phyloP scores from a whole-genome alignment of 768 basidiomycete genomes.

The Tremella yokohamensis region DNA sequence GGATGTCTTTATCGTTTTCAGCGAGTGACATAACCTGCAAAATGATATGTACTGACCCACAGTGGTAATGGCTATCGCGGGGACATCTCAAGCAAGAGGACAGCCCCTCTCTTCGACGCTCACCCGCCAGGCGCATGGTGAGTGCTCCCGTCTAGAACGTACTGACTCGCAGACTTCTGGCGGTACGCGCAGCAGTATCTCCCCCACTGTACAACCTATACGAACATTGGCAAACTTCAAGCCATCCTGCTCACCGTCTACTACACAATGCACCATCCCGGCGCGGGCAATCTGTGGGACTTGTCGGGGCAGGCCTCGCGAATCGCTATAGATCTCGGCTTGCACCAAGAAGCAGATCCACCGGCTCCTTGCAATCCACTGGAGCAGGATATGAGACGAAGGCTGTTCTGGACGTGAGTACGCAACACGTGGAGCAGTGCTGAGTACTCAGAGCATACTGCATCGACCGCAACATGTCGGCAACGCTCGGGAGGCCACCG shows the following conservation, averaged over 20 bases:
- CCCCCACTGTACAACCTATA: too few relatives aligned
- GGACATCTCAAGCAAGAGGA: neutral
- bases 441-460: conserved; percentile 21
- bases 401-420: conserved; percentile 28
- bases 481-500: conserved; percentile 16
- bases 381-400: conserved; percentile 19
- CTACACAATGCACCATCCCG: conserved; percentile 17
- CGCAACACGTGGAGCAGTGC: too few relatives aligned
- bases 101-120: too few relatives aligned
- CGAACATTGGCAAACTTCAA: too few relatives aligned
- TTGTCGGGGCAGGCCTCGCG: conserved; percentile 14
- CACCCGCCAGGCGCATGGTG: too few relatives aligned
- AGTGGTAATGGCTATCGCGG: conserved; percentile 12
- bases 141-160: too few relatives aligned
- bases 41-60: neutral
- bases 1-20: neutral
- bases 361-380: neutral
- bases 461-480: conserved; percentile 13
- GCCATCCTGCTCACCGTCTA: conserved; percentile 10
- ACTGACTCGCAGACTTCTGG: too few relatives aligned
- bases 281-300: conserved; percentile 20
- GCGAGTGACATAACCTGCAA: neutral
- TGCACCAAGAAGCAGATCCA: conserved; percentile 11
- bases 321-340: conserved; percentile 12
- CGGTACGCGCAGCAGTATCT: too few relatives aligned